Percentiles rank a stretch among this genome's conserved stretches.
Evolutionary conservation across 129 eudicot genomes (phyloP).

Genomic region (Solidago caesia): DNA sequence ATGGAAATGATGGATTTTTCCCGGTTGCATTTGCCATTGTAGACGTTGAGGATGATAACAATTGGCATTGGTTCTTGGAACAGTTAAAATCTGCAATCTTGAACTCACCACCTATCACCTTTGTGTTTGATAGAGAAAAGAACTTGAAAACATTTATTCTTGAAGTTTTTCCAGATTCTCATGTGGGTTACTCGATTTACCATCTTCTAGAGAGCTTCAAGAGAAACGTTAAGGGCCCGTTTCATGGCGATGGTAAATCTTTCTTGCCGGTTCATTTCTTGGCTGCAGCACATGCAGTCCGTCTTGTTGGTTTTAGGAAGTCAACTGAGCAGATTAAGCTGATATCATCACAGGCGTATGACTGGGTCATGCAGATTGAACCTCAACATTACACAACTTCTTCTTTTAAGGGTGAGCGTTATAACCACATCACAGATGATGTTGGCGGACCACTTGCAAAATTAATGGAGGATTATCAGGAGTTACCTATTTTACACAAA

Average conservation of each 20-base stretch:
- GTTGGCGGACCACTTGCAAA: constrained; percentile 42
- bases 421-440: constrained; percentile 52
- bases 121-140: constrained; percentile 73
- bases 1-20: constrained; percentile 78
- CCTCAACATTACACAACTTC: constrained; percentile 64
- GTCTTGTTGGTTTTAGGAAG: constrained; percentile 48
- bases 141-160: constrained; percentile 43
- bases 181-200: constrained; percentile 66
- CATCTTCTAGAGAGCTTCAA: constrained; percentile 69
- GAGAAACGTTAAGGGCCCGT: constrained; percentile 56
- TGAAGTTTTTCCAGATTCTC: constrained; percentile 58
- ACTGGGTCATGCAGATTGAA: constrained; percentile 72
- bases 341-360: constrained; percentile 64
- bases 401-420: constrained; percentile 59
- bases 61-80: constrained; percentile 77
- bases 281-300: constrained; percentile 67
- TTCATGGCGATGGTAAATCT: constrained; percentile 66
- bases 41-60: constrained; percentile 54
- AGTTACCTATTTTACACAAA: constrained; percentile 55
- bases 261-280: constrained; percentile 51
- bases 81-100: constrained; percentile 49
- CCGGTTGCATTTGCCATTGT: constrained; percentile 73
- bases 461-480: constrained; percentile 53
- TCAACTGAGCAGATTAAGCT: constrained; percentile 56
- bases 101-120: constrained; percentile 52